These are phyloP conservation scores for Ceratocystis ficicola DNA, from an alignment of 2,329 filamentous ascomycete species.

Conservation along the genomic window DNA sequence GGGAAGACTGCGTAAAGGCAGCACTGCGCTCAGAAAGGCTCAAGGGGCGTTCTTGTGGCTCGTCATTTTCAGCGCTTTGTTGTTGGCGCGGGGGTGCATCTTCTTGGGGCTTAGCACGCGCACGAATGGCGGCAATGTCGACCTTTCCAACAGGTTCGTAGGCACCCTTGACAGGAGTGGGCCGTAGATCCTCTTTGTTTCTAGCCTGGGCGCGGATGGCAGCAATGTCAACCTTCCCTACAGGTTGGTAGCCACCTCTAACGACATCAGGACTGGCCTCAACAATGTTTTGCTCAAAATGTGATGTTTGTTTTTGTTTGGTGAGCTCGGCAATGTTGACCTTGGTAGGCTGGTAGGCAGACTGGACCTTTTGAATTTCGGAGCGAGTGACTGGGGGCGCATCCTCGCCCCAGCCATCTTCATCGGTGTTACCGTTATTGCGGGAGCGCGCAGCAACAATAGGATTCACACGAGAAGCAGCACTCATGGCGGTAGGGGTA, in stretches of 20 bases:
- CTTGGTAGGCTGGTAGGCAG: constrained; percentile 90
- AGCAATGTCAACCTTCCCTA: constrained; percentile 96
- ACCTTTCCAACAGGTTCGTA: constrained; percentile 96
- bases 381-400: constrained; percentile 81
- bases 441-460: constrained; percentile 53
- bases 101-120: constrained; percentile 51
- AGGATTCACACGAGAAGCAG: constrained; percentile 50
- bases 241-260: constrained; percentile 76
- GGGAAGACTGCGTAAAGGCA: constrained; percentile 49
- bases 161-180: constrained; percentile 74
- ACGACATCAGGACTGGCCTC: constrained; percentile 54
- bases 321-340: constrained; percentile 83
- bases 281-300: constrained; percentile 28
- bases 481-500: constrained; percentile 53
- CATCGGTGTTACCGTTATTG: constrained; percentile 47
- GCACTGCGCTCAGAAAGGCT: constrained; percentile 64
- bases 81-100: constrained; percentile 28
- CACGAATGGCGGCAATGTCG: constrained; percentile 86
- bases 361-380: constrained; percentile 79
- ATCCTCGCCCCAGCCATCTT: constrained; percentile 89
- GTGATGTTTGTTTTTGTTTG: constrained; percentile 43
- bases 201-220: constrained; percentile 68
- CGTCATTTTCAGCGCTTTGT: constrained; percentile 26
- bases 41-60: constrained; percentile 35
- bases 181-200: constrained; percentile 62